A percentile compares a stretch with the other conserved stretches of the same genome.
These are phyloP conservation scores for Amesomyces nigricolor DNA, from an alignment of 2,329 filamentous ascomycete species.

Conservation along the genomic window DNA sequence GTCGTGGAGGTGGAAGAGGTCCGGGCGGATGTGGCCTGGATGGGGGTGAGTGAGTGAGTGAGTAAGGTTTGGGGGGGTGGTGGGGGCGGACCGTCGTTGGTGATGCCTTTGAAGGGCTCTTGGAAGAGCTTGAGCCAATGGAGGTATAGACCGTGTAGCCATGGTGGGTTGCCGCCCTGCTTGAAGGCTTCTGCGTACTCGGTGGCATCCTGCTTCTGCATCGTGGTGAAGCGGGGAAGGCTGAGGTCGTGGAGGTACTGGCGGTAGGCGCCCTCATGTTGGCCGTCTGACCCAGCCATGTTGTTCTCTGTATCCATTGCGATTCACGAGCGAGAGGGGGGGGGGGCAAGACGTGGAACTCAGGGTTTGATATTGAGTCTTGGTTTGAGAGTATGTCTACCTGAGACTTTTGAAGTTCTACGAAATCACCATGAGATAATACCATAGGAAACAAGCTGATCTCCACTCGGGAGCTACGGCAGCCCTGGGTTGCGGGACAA, in stretches of 20 bases:
- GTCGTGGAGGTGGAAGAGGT: conserved; percentile 55
- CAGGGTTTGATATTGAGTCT: no score
- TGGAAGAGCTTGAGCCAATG: conserved; percentile 54
- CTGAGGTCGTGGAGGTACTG: conserved; percentile 57
- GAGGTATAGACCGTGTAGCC: conserved; percentile 56
- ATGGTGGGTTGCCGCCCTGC: conserved; percentile 55
- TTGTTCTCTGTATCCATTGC: neutral
- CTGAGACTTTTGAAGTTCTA: neutral
- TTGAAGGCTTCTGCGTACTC: conserved; percentile 58
- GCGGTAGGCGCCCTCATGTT: conserved; percentile 41
- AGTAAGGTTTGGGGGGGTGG: conserved; percentile 10
- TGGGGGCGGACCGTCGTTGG: conserved; percentile 52
- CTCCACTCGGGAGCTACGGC: conserved; percentile 6
- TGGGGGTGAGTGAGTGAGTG: conserved; percentile 10
- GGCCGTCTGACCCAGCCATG: conserved; percentile 16
- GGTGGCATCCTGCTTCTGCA: conserved; percentile 57
- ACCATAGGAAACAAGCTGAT: neutral
- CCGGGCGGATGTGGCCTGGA: conserved; percentile 45
- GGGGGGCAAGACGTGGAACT: no score
- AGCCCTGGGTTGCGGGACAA: conserved; percentile 1
- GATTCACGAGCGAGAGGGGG: no score
- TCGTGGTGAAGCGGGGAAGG: conserved; percentile 55
- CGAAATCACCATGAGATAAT: neutral
- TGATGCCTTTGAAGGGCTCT: conserved; percentile 67
- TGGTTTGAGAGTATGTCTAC: neutral